Evolutionary conservation across 495 filamentous ascomycete species (phyloP).

Genomic region (Jackrogersella multiformis): DNA sequence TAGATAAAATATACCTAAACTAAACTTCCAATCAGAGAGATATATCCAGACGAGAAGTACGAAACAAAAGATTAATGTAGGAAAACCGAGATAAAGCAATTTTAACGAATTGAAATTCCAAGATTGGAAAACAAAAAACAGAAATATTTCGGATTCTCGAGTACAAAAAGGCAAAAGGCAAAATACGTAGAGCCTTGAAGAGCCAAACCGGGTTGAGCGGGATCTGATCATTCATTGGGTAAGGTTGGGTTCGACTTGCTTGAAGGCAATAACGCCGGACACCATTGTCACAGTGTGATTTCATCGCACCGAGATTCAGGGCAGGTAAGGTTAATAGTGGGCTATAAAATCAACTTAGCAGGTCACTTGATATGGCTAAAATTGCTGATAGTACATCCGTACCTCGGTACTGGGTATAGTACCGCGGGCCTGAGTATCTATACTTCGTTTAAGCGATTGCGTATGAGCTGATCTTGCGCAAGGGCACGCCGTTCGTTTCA

Average conservation of each 20-base stretch:
- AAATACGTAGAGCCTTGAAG: constrained; percentile 10
- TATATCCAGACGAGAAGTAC: constrained; percentile 13
- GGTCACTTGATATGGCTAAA: constrained; percentile 44
- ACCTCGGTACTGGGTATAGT: constrained; percentile 2
- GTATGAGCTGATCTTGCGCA: constrained; percentile 40
- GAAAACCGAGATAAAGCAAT: constrained; percentile 20
- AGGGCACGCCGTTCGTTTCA: constrained; percentile 39
- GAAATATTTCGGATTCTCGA: constrained; percentile 7
- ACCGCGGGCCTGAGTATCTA: constrained; percentile 21
- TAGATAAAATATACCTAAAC: constrained; percentile 1
- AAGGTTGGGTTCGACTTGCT: constrained; percentile 5
- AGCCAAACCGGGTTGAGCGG: constrained; percentile 21
- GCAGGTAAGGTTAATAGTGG: constrained; percentile 15
- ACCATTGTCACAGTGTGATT: constrained; percentile 41
- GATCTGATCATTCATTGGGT: constrained; percentile 15
- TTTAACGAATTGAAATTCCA: constrained; percentile 22
- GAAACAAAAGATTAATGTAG: constrained; percentile 7
- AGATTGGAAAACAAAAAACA: constrained; percentile 3
- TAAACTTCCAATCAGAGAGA: constrained; percentile 8
- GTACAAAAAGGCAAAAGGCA: constrained; percentile 22
- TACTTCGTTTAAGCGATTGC: constrained; percentile 28
- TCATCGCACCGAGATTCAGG: constrained; percentile 30
- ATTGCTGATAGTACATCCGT: constrained; percentile 26
- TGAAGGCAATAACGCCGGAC: constrained; percentile 37
- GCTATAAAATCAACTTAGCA: constrained; percentile 28